Conservation (phyloP, 345 rosid species). For the Brassica nigra region DNA sequence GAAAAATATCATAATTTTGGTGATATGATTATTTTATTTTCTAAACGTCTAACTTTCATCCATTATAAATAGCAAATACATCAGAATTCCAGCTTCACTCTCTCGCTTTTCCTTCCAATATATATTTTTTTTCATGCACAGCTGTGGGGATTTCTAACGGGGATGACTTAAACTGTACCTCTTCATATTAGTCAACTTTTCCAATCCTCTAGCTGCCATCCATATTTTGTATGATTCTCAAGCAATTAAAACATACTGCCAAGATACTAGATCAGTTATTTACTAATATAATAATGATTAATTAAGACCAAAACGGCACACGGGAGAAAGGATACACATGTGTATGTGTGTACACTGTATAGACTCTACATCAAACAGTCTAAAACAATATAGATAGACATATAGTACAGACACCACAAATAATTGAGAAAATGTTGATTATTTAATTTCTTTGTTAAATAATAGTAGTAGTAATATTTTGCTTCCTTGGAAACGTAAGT, state of each 20-base stretch:
- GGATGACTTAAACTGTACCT: not conserved
- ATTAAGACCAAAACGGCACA: not conserved
- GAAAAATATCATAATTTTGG: not conserved
- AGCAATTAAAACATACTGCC: not conserved
- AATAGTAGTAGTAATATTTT: not conserved
- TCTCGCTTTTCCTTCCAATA: conserved; percentile 1
- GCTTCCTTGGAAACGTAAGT: not conserved
- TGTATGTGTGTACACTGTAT: not conserved
- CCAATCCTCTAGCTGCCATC: not conserved
- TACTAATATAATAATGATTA: not conserved
- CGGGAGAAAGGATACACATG: not conserved
- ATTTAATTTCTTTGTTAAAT: not conserved
- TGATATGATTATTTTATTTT: not conserved
- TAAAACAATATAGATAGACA: not conserved
- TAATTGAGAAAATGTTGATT: conserved; percentile 16
- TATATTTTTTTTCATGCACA: not conserved
- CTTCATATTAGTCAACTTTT: conserved; percentile 7
- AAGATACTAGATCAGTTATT: not conserved
- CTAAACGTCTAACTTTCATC: not conserved
- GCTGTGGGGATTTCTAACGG: not conserved
- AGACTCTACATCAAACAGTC: too few species aligned
- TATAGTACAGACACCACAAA: not conserved
- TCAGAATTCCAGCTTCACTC: not conserved
- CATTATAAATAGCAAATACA: not conserved
- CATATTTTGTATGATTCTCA: not conserved